Percentiles rank a stretch among this genome's conserved stretches.
phyloP scores from a whole-genome alignment of 768 basidiomycete genomes.

The Cyclocybe aegerita region DNA sequence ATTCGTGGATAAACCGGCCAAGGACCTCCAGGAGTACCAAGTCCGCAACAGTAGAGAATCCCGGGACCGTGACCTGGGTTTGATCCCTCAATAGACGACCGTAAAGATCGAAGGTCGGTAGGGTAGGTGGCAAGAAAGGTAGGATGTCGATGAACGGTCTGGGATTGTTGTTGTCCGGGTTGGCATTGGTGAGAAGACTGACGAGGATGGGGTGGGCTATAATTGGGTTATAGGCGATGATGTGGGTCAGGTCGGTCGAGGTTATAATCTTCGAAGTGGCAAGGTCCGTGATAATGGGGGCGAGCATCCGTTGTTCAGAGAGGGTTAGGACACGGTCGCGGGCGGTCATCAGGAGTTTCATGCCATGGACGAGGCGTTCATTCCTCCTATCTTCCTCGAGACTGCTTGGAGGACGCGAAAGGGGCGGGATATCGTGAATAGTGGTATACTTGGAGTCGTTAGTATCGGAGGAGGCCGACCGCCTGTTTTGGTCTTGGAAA shows the following conservation, averaged over 20 bases:
- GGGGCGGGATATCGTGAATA: conserved; percentile 15
- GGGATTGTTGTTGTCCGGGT: conserved; percentile 36
- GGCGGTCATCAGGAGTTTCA: conserved; percentile 68
- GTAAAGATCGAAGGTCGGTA: conserved; percentile 73
- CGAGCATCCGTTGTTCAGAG: conserved; percentile 66
- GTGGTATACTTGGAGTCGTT: conserved; percentile 19
- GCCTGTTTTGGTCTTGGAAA: conserved; percentile 38
- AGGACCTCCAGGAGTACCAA: conserved; percentile 64
- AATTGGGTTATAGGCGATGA: conserved; percentile 67
- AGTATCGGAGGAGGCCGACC: conserved; percentile 43
- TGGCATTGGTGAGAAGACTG: conserved; percentile 48
- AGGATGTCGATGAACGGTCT: conserved; percentile 64
- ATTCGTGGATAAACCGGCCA: conserved; percentile 69
- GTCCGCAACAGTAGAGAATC: conserved; percentile 60
- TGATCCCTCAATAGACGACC: conserved; percentile 67
- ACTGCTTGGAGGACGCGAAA: conserved; percentile 30
- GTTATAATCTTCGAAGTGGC: conserved; percentile 54
- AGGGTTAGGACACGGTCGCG: conserved; percentile 73
- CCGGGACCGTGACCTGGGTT: conserved; percentile 42
- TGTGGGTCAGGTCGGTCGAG: conserved; percentile 63
- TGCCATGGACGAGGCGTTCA: conserved; percentile 58
- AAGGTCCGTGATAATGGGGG: conserved; percentile 48
- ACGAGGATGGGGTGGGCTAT: conserved; percentile 69
- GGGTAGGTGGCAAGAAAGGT: conserved; percentile 64
- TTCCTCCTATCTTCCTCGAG: conserved; percentile 56